These are phyloP conservation scores for Microdochium trichocladiopsis DNA, from an alignment of 2,329 filamentous ascomycete genomes.

Conservation along the genomic window DNA sequence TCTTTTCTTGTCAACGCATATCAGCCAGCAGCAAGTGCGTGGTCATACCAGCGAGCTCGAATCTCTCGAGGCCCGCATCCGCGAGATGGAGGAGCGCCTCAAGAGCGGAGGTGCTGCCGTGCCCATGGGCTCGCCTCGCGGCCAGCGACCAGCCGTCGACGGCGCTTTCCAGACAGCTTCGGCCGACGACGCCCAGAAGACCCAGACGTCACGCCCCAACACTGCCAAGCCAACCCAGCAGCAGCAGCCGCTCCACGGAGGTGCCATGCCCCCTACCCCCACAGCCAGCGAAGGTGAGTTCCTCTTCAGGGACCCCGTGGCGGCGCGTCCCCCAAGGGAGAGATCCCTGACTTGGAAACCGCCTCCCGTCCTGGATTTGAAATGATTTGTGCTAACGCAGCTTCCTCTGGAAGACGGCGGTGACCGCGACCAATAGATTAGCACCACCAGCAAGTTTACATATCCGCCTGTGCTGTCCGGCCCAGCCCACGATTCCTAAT, in stretches of 20 bases:
- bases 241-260: slow-evolving; percentile 43
- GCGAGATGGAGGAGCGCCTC: slow-evolving; percentile 77
- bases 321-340: background rate
- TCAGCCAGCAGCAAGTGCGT: slow-evolving; percentile 72
- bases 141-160: slow-evolving; percentile 14
- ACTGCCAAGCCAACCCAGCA: slow-evolving; percentile 42
- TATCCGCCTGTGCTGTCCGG: no score
- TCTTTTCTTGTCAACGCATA: background rate
- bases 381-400: background rate
- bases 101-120: slow-evolving; percentile 17
- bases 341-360: background rate
- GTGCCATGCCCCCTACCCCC: slow-evolving; percentile 53
- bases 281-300: slow-evolving; percentile 52
- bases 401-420: background rate
- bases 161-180: slow-evolving; percentile 15
- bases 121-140: slow-evolving; percentile 12
- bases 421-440: background rate
- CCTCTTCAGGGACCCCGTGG: background rate
- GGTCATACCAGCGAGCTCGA: slow-evolving; percentile 75
- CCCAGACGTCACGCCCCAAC: slow-evolving; percentile 40
- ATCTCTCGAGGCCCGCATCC: slow-evolving; percentile 74
- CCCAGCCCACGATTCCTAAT: no score
- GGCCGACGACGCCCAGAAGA: slow-evolving; percentile 19
- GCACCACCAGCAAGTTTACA: no score
- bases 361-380: background rate